phyloP scores from a whole-genome alignment of 2,329 filamentous ascomycete genomes.

The Pseudocercospora crystallina region DNA sequence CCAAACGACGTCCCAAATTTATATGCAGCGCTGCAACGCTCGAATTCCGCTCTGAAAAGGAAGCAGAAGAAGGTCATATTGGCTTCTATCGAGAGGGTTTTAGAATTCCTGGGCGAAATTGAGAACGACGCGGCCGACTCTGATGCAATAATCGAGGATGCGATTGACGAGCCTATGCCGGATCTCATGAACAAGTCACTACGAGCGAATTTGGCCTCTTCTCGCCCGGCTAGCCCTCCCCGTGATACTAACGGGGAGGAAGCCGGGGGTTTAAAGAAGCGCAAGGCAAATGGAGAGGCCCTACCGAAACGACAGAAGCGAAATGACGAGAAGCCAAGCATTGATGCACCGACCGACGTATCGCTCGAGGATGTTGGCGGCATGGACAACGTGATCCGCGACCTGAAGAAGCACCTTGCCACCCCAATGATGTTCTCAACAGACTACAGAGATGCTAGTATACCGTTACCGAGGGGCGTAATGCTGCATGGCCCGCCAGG shows the following conservation, averaged over 20 bases:
- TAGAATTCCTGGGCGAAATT: conserved; percentile 69
- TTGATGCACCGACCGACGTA: conserved; percentile 61
- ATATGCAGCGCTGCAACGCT: conserved; percentile 77
- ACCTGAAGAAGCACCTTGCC: conserved; percentile 69
- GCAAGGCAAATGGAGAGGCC: conserved; percentile 65
- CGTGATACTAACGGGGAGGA: conserved; percentile 29
- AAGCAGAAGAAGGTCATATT: conserved; percentile 79
- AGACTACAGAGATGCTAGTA: conserved; percentile 63
- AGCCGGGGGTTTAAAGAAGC: conserved; percentile 45
- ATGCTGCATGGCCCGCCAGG: conserved; percentile 80
- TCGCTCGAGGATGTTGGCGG: conserved; percentile 73
- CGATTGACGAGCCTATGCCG: conserved; percentile 25
- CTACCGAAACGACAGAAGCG: conserved; percentile 63
- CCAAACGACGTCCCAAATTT: conserved; percentile 43
- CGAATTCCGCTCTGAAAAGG: conserved; percentile 82
- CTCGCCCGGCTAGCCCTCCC: conserved; percentile 5
- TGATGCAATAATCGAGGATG: conserved; percentile 50
- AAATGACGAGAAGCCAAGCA: conserved; percentile 40
- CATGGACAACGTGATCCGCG: conserved; percentile 68
- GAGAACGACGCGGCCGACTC: conserved; percentile 57
- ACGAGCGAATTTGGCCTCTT: conserved; percentile 28
- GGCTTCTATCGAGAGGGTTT: conserved; percentile 78
- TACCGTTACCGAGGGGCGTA: conserved; percentile 71
- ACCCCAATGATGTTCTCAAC: conserved; percentile 69
- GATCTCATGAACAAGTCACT: conserved; percentile 63